Base-by-base conservation (phyloP, 139 green algal genomes). In the Haematococcus sp. region DNA sequence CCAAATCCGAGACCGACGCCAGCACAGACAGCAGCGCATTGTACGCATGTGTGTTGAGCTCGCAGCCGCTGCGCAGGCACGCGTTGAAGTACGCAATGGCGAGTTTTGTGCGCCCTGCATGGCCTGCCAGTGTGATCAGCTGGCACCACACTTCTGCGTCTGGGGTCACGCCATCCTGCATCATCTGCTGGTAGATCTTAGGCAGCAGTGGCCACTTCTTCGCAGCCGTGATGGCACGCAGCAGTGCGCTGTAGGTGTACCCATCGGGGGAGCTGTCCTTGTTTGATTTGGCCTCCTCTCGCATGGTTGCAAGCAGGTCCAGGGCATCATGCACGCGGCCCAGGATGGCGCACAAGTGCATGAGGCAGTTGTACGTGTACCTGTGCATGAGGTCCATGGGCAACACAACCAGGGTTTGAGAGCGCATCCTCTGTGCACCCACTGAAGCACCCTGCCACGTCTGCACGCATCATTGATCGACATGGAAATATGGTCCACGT, bases 361-460 rank as follows among this genome's bases (percentile, higher is more conserved):
- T 33, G 43, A 84, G 66, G 64, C 69, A 79, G 78, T 83, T 83
- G 70, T 76, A 83, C 30, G 68, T 72, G 74, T 81, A 84, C 58
- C 73, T 58, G 76, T 83, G 27, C 19, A 54, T 23, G 20, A 70
- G 27, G 31, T 19, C 23, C 13, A 31, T 32, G n/a, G n/a, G n/a
- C n/a, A n/a, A n/a, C n/a, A n/a, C n/a, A n/a, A n/a, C n/a, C n/a
- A n/a, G n/a, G n/a, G n/a, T n/a, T n/a, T n/a, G n/a, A n/a, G n/a
- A n/a, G n/a, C n/a, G n/a, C n/a, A n/a, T n/a, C n/a, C n/a, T n/a
- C n/a, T n/a, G n/a, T n/a, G n/a, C n/a, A n/a, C n/a, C n/a, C n/a
- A n/a, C n/a, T n/a, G n/a, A n/a, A n/a, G n/a, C n/a, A n/a, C n/a
- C n/a, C n/a, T n/a, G n/a, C n/a, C n/a, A n/a, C n/a, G n/a, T n/a